Base-by-base conservation (phyloP, 257 asterid species). In the Capsicum pubescens region DNA sequence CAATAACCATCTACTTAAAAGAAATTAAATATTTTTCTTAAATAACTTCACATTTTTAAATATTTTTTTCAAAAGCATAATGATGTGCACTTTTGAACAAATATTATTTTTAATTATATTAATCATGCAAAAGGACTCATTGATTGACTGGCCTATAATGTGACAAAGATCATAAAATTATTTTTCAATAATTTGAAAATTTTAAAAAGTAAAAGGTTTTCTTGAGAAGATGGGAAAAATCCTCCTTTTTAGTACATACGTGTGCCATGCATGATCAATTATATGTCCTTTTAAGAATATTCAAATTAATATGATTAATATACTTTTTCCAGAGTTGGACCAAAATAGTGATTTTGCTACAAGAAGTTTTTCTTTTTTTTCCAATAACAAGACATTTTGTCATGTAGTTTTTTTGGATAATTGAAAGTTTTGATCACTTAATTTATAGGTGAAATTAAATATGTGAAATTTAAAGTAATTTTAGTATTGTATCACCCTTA, bases 211-310 rank as follows among this genome's bases (percentile, higher is more conserved):
- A 48, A 26, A 76, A 76, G 14, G 8, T 76, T 74, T 48, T 77
- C 48, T 69, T 54, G 64, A 77, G 21, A 26, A 77, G 64, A 54
- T 54, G 82, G 64, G 64, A 77, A 26, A 77, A 77, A 77, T 77
- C 42, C 8, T 54, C 48, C 26, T 77, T 74, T 13, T 8, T 69
- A 77, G 15, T 32, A 77, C 61, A 54, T 77, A 32, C 64, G 64
- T 76, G 81, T 10, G 64, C 63, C 14, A 77, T 77, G 81, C 81
- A 77, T 32, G 15, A 54, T 26, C 64, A 77, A 26, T 16, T 42
- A 42, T 32, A 54, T 26, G 81, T 14, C 81, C 13, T 76, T 76
- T 54, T 8, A 21, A 52, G 59, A 35, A 52, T 11, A n/a, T 54
- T 26, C 32, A 77, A 77, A 46, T 77, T 26, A 54, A 54, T 26